Evolutionary conservation across 257 asterid species (phyloP), one percentile per base, ranked within the genome.

Genomic region (Solanum tarapatanum): DNA sequence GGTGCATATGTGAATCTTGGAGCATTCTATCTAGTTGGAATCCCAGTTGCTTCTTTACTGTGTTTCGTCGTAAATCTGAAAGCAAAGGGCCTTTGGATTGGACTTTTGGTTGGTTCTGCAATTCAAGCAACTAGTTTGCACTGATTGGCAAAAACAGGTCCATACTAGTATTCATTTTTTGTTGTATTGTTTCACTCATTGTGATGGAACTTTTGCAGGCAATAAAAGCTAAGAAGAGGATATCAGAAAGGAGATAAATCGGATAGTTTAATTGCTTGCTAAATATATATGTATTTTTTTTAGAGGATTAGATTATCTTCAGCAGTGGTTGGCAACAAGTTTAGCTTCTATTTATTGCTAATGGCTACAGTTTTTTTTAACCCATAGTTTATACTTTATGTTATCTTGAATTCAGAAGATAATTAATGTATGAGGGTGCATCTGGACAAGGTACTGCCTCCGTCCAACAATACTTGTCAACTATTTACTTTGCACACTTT

Each of bases 1-100:
- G 95, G 97, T 35, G 94, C 93, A 19, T 91, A 90, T 66, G 91
- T 94, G 11, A 94, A 94, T 87, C 79, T 94, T 6, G 95, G 90
- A 45, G 89, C 95, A 58, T 93, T 84, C 72, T 94, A 91, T 79
- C 16, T 92, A 0, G 88, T 90, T 45, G 97, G 94, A 83, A 90
- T 93, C 73, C 95, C 97, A n/a, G 85, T 91, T 4, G 90, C 93
- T 16, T 41, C 86, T 33, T 11, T 86, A 8, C 37, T 92, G 2
- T 93, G 92, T n/a, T 93, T 94, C 55, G 10, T 48, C 16, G 41
- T 37, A 11, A 88, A 90, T 11, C 37, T 90, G 43, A 90, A 88
- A 87, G 97, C 91, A 41, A 88, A 83, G 68, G 94, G 96, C n/a
- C 88, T 92, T 13, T 94, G 95, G 94, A 88, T 90, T 33, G 96